Base-by-base conservation (phyloP, 192 early-diverging fungal species). In the Mortierella claussenii region DNA sequence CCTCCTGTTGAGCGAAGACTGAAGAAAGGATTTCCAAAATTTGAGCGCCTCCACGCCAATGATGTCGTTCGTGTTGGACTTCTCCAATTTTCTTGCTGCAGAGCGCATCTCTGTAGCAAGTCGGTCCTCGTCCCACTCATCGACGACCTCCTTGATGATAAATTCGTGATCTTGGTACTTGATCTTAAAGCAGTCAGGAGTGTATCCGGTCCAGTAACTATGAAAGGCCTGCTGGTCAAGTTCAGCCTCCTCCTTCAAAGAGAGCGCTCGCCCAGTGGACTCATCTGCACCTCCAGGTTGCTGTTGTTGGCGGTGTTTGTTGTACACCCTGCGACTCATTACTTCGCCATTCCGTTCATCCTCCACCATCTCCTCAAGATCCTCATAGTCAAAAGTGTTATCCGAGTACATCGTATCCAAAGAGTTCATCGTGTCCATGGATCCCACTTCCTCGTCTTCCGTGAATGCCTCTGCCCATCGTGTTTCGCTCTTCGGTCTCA, bases 21-120 rank as follows among this genome's bases (percentile, higher is more conserved):
- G 63, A 32, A 89, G 36, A 37, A 89, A 81, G 0, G 44, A 34
- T 17, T 50, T 49, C 68, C 80, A 80, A 57, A 82, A 89, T 8
- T 31, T 32, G 2, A 83, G 50, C 17, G 80, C 49, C 18, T 85
- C 78, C 5, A 61, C 57, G 2, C 57, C 59, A 12, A 65, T 6
- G 0, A 50, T 62, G 36, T 89, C 83, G 21, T 68, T 61, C n/a
- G 60, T 67, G 3, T 33, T 81, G 10, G 74, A 60, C 48, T 89
- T 89, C 9, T 82, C 87, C 11, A 75, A 55, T 40, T 76, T 79
- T 27, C 81, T 82, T 28, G 40, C 50, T 1, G 70, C 64, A 8
- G 69, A 70, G 7, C 52, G 62, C 15, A 74, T 21, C 24, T 82
- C 64, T 4, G 49, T 24, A 51, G 65, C 28, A 11, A 87, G 13